A percentile compares a stretch with the other conserved stretches of the same genome.
These are phyloP conservation scores for Chalciporus chontae DNA, from an alignment of 768 basidiomycete species.

Conservation along the genomic window DNA sequence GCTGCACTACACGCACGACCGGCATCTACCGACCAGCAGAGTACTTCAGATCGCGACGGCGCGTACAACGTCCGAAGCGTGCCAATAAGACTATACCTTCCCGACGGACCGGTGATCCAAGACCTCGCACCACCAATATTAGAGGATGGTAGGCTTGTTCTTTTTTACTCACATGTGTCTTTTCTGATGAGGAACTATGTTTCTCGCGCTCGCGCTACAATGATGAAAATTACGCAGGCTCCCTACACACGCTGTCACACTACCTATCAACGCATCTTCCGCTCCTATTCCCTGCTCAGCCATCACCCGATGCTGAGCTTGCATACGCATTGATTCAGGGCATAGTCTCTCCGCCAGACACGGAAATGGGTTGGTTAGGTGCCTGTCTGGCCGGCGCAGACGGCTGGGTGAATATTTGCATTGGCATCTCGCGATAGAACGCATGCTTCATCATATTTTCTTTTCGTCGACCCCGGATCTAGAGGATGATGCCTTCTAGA, in stretches of 20 bases:
- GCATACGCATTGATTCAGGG: conserved; percentile 86
- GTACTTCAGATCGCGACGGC: conserved; percentile 64
- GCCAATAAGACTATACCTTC: conserved; percentile 87
- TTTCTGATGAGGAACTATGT: conserved; percentile 4
- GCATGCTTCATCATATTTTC: background rate
- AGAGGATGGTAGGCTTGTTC: conserved; percentile 61
- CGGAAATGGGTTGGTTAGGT: conserved; percentile 94
- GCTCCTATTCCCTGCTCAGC: conserved; percentile 64
- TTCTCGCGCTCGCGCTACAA: background rate
- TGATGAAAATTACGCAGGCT: conserved; percentile 43
- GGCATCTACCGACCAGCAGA: conserved; percentile 57
- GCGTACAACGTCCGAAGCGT: conserved; percentile 86
- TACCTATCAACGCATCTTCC: conserved; percentile 74
- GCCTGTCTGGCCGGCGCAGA: conserved; percentile 90
- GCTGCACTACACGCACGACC: conserved; percentile 63
- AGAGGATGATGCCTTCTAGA: background rate
- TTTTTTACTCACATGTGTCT: background rate
- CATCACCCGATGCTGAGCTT: conserved; percentile 44
- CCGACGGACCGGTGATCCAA: conserved; percentile 86
- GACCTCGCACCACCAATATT: conserved; percentile 79
- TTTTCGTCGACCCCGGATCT: conserved; percentile 1
- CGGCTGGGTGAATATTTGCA: conserved; percentile 90
- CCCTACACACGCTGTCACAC: conserved; percentile 63
- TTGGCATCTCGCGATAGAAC: conserved; percentile 49
- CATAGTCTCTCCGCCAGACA: conserved; percentile 73